Evolutionary conservation across 2,329 filamentous ascomycete genomes (phyloP), one percentile per base, ranked within the genome.

Genomic region (Diaporthe vexans): DNA sequence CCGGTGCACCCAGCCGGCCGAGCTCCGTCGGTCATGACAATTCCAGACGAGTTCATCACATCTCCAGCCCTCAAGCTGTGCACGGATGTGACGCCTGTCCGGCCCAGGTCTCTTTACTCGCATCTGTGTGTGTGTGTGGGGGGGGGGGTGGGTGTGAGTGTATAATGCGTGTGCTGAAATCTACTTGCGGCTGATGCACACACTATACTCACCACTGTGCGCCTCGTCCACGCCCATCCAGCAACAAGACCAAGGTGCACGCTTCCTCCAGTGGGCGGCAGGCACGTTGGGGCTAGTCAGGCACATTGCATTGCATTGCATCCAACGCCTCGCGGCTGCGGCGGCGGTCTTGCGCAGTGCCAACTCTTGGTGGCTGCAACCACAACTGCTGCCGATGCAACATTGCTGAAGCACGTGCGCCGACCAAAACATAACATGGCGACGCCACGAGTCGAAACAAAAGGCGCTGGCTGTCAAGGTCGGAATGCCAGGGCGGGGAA

Each of bases 21-120:
- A 68, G 33, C 63, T 40, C 29, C 46, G 26, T 37, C 46, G 46
- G 13, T 26, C 46, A 40, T 52, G 63, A 52, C 46, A 26, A 51
- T 37, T 52, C 63, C 63, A 68, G 48, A 68, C 48, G 48, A 40
- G 63, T 68, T 68, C 63, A 54, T 68, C 63, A 68, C 63, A 68
- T 54, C 63, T 68, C 48, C 63, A 68, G 63, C 63, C 46, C 48
- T 37, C 29, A 54, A 9, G 4, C 33, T 24, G 63, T 68, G 63
- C 63, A 68, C 63, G 48, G 63, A 40, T 68, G 63, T 33, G 29
- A 26, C 29, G 33, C 40, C 33, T 54, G n/a, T 54, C 33, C 63
- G 11, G 46, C 33, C 63, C 29, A 52, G 63, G 29, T 17, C 21
- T 26, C 26, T 40, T 11, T 13, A 13, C 37, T 13, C 10, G 37